phyloP scores from a whole-genome alignment of 306 rosid species.

The Malus orientalis region DNA sequence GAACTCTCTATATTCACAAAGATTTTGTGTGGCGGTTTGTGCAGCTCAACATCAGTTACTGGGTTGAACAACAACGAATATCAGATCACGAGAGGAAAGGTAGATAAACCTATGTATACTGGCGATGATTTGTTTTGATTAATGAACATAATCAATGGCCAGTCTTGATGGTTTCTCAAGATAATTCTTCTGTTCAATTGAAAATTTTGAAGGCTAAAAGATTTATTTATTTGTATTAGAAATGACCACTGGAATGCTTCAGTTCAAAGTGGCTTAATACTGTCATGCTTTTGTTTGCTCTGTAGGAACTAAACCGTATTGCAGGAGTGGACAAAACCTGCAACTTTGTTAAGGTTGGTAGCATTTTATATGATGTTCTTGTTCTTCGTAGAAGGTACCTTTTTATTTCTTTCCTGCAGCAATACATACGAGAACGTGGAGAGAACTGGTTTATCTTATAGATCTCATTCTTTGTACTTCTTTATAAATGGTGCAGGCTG shows the following conservation, averaged over 20 bases:
- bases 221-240: background rate
- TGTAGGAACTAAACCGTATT: slow-evolving; percentile 59
- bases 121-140: background rate
- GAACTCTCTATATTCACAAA: background rate
- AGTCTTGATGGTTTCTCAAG: background rate
- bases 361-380: slow-evolving; percentile 11
- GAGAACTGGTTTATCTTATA: background rate
- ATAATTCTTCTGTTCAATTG: background rate
- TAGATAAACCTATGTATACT: slow-evolving; percentile 5
- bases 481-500: slow-evolving; percentile 61
- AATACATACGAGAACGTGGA: background rate
- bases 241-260: background rate
- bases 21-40: background rate
- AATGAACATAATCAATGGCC: background rate
- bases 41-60: slow-evolving; percentile 62
- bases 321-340: slow-evolving; percentile 66
- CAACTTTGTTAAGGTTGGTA: slow-evolving; percentile 69
- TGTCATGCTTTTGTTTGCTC: slow-evolving; percentile 11
- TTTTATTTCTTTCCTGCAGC: background rate
- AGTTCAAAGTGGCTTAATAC: slow-evolving; percentile 1
- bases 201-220: background rate
- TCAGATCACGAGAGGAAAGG: slow-evolving; percentile 90
- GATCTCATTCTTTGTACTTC: background rate
- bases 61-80: slow-evolving; percentile 97
- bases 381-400: background rate